Conservation (phyloP, 2,329 filamentous ascomycete genomes). For the Sporothrix luriei region DNA sequence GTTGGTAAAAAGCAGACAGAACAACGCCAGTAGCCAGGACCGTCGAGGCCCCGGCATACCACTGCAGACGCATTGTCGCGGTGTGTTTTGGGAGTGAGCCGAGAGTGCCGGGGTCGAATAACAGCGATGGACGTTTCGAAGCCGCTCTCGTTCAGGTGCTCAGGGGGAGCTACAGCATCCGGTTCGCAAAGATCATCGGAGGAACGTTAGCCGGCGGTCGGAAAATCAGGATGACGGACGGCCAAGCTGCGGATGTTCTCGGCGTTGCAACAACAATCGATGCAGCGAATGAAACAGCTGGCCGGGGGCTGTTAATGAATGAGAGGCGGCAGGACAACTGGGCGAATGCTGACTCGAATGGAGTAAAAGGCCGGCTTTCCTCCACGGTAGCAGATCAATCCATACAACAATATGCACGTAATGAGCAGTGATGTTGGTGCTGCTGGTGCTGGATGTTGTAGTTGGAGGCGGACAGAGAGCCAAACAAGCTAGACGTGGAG, state of each 20-base stretch:
- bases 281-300: neutral
- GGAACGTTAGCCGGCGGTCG: neutral
- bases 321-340: neutral
- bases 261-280: neutral
- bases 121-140: neutral
- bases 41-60: slow-evolving; percentile 71
- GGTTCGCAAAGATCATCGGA: slow-evolving; percentile 27
- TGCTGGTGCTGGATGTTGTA: slow-evolving; percentile 8
- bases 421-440: neutral
- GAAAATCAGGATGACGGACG: neutral
- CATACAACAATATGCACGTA: neutral
- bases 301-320: neutral
- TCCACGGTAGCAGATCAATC: slow-evolving; percentile 1
- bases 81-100: slow-evolving; percentile 28
- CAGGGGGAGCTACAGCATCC: slow-evolving; percentile 22
- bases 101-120: neutral
- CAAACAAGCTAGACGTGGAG: slow-evolving; percentile 12
- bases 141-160: slow-evolving; percentile 25
- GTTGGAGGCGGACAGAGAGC: slow-evolving; percentile 4
- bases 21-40: slow-evolving; percentile 82
- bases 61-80: slow-evolving; percentile 59
- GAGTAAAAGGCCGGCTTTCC: slow-evolving; percentile 19
- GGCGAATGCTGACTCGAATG: neutral
- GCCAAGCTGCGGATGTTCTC: neutral
- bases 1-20: slow-evolving; percentile 87